Percentiles rank a stretch among this genome's conserved stretches.
Conservation (phyloP, 1,139 yeast species). For the Casaregolazyma suthepensis region DNA sequence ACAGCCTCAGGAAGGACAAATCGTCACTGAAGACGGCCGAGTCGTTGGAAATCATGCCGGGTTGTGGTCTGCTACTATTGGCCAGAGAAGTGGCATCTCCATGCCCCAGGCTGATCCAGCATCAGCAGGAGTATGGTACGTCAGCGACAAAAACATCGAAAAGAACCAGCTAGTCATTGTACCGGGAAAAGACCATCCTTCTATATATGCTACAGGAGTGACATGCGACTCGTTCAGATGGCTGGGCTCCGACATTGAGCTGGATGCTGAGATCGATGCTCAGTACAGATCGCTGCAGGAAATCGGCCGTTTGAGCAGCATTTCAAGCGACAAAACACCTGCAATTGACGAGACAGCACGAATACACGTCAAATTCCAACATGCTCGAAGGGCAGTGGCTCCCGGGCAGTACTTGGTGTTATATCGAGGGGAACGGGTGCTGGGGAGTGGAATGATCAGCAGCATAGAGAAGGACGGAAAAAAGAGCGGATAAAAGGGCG, state of each 20-base stretch:
- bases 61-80: conserved; percentile 90
- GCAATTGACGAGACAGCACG: conserved; percentile 13
- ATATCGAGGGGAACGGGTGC: conserved; percentile 57
- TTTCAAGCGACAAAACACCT: conserved; percentile 18
- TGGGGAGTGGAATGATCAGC: conserved; percentile 68
- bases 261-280: conserved; percentile 33
- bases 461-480: neutral
- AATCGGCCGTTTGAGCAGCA: conserved; percentile 36
- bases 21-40: conserved; percentile 59
- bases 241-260: conserved; percentile 34
- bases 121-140: conserved; percentile 80
- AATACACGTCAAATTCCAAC: conserved; percentile 35
- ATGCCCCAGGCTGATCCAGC: conserved; percentile 83
- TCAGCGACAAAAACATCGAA: conserved; percentile 57
- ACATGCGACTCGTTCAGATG: conserved; percentile 46
- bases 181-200: conserved; percentile 59
- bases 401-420: conserved; percentile 84
- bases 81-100: conserved; percentile 72
- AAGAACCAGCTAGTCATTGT: conserved; percentile 76
- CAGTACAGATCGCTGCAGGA: conserved; percentile 70
- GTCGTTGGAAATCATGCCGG: conserved; percentile 83
- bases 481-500: neutral
- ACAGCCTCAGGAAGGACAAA: conserved; percentile 65
- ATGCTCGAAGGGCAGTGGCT: conserved; percentile 66
- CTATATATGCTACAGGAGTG: conserved; percentile 45